A percentile compares a stretch with the other conserved stretches of the same genome.
Evolutionary conservation across 345 rosid species (phyloP).

Genomic region (Streptanthus diversifolius): DNA sequence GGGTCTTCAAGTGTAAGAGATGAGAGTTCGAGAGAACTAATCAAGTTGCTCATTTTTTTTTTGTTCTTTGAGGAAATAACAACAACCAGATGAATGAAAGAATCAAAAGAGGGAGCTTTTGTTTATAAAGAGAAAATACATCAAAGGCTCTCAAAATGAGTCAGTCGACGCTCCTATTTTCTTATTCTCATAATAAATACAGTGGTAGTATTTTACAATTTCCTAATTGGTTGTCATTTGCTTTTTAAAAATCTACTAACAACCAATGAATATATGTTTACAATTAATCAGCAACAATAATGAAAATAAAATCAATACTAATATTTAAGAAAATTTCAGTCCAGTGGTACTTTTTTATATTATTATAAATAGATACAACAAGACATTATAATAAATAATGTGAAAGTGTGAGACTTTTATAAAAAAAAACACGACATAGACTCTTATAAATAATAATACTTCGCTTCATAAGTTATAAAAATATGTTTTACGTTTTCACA

Average conservation of each 20-base stretch:
- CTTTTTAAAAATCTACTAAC: background rate
- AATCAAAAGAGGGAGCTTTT: conserved; percentile 8
- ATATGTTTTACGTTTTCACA: background rate
- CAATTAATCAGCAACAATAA: background rate
- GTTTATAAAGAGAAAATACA: conserved; percentile 28
- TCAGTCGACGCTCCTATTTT: conserved; percentile 16
- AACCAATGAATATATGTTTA: background rate
- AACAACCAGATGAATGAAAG: conserved; percentile 25
- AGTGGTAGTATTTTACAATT: conserved; percentile 8
- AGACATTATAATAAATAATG: background rate
- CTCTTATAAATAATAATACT: background rate
- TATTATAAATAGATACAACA: background rate
- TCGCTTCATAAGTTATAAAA: background rate
- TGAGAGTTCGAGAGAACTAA: conserved; percentile 37
- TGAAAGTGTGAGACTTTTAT: background rate
- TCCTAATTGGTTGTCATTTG: conserved; percentile 23
- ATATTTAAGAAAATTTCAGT: background rate
- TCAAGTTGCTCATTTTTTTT: conserved; percentile 41
- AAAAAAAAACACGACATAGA: background rate
- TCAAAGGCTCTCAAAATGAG: background rate
- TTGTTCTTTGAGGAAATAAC: conserved; percentile 17
- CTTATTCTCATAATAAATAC: background rate
- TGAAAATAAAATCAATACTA: conserved; percentile 10
- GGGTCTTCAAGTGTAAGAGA: conserved; percentile 42
- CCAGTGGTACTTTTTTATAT: background rate